Percentiles rank a stretch among this genome's conserved stretches.
Conservation (phyloP, 306 rosid genomes). For the Rosa lucieae region DNA sequence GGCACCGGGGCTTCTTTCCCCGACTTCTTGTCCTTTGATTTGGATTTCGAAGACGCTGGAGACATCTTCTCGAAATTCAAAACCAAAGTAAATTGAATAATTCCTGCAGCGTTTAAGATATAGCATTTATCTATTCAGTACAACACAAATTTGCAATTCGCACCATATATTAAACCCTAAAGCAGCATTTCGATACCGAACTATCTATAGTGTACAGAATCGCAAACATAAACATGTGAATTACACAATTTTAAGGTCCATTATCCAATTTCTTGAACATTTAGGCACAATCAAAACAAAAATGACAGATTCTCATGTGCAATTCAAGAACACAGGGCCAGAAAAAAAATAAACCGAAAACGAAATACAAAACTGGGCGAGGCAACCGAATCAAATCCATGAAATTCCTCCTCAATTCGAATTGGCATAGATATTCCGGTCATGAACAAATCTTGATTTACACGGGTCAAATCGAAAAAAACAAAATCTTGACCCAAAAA, state of each 20-base stretch:
- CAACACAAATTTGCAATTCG: background rate
- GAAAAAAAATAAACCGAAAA: background rate
- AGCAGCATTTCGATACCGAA: background rate
- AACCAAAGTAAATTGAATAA: background rate
- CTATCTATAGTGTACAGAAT: background rate
- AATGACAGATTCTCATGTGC: background rate
- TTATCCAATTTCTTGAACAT: background rate
- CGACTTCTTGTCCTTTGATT: slow-evolving; percentile 83
- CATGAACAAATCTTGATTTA: slow-evolving; percentile 4
- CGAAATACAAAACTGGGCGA: background rate
- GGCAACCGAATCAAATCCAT: slow-evolving; percentile 2
- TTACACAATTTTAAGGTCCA: background rate
- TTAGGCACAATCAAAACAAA: background rate
- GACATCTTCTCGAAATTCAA: slow-evolving; percentile 55
- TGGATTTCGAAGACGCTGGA: slow-evolving; percentile 82
- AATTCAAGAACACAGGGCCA: background rate
- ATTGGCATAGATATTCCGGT: background rate
- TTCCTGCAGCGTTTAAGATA: slow-evolving; percentile 36
- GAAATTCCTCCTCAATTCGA: background rate
- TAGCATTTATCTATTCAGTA: slow-evolving; percentile 9
- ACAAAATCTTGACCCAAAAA: slow-evolving; percentile 9
- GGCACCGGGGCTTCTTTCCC: slow-evolving; percentile 71
- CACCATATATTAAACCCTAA: background rate
- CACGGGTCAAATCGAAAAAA: background rate
- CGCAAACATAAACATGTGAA: background rate